Evolutionary conservation across 2,329 filamentous ascomycete species (phyloP), one percentile per base, ranked within the genome.

Genomic region (Sordariomycetes sp.): DNA sequence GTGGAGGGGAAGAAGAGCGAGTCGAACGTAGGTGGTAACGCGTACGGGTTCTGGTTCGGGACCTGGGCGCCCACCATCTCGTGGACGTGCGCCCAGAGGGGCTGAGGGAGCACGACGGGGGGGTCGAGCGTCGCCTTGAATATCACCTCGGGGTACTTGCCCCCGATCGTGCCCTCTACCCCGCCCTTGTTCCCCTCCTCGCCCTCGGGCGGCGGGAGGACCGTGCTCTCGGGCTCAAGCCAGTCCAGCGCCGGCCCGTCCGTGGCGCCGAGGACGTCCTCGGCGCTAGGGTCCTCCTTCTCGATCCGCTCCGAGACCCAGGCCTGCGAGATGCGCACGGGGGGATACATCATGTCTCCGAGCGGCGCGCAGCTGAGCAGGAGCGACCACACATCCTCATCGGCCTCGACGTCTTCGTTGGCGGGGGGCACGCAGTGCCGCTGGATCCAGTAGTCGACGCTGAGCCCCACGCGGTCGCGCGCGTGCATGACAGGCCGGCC

Each of bases 381-480:
- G 8, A 92, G 75, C 0, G 81, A 81, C 80, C 86, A 91, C 2
- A 82, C 76, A 59, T 74, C 78, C 59, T 77, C 74, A 25, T 65
- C 65, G 7, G 73, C 67, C 28, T 72, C 68, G 35, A 70, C 68
- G 20, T 69, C 66, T 53, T 69, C 67, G 53, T 62, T 68, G 2
- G 64, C 66, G 6, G 68, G 67, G 2, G 66, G 69, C 17, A 81
- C 67, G 53, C 78, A 74, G 53, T 80, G 76, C 57, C 76, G 73
- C 62, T 85, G 78, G 67, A 82, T 85, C 89, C 89, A 94, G 67
- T 92, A 95, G 61, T 90, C 85, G 45, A 94, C 64, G 54, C 80
- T 82, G 58, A 92, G 71, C 1, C 89, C 89, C 28, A 92, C 72
- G 54, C 78, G 79, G 24, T 78, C 77, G 55, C 82, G 76, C 15